Evolutionary conservation across 1,284 basidiomycete species (phyloP).

Genomic region (Papiliotrema laurentii): DNA sequence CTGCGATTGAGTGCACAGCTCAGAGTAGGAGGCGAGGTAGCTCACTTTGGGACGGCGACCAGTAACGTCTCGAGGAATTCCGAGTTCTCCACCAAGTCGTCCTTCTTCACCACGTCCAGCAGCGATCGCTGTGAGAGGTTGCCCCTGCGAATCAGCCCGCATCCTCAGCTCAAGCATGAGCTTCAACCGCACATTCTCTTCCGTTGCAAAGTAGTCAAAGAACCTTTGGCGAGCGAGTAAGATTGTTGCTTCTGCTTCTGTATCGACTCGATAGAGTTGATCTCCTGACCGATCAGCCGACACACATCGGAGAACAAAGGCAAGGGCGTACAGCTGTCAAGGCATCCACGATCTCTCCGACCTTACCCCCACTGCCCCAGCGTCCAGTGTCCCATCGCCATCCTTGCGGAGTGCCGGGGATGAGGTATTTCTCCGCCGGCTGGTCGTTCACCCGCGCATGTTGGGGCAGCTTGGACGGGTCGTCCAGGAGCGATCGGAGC

Average conservation of each 20-base stretch:
- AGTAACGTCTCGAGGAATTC: slow-evolving; percentile 92
- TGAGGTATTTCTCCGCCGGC: slow-evolving; percentile 72
- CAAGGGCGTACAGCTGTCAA: slow-evolving; percentile 74
- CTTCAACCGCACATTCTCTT: slow-evolving; percentile 5
- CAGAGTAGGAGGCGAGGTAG: not conserved
- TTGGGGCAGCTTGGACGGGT: slow-evolving; percentile 80
- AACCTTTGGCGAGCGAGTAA: slow-evolving; percentile 93
- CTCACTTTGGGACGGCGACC: slow-evolving; percentile 90
- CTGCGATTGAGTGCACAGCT: slow-evolving; percentile 50
- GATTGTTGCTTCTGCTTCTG: slow-evolving; percentile 85
- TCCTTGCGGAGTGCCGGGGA: slow-evolving; percentile 48
- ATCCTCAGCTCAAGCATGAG: too few species aligned
- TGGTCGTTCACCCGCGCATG: slow-evolving; percentile 74
- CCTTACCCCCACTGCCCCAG: slow-evolving; percentile 72
- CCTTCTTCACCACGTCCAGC: slow-evolving; percentile 75
- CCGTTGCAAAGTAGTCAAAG: slow-evolving; percentile 77
- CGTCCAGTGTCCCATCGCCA: slow-evolving; percentile 85
- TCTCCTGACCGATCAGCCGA: slow-evolving; percentile 60
- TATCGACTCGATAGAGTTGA: slow-evolving; percentile 79
- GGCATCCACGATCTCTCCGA: slow-evolving; percentile 74
- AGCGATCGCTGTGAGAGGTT: slow-evolving; percentile 88
- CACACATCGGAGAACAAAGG: too few species aligned
- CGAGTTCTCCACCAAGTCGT: slow-evolving; percentile 70
- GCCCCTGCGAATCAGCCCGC: slow-evolving; percentile 57
- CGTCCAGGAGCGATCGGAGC: slow-evolving; percentile 82